phyloP scores from a whole-genome alignment of 345 rosid genomes.

The Eucalyptus pauciflora region DNA sequence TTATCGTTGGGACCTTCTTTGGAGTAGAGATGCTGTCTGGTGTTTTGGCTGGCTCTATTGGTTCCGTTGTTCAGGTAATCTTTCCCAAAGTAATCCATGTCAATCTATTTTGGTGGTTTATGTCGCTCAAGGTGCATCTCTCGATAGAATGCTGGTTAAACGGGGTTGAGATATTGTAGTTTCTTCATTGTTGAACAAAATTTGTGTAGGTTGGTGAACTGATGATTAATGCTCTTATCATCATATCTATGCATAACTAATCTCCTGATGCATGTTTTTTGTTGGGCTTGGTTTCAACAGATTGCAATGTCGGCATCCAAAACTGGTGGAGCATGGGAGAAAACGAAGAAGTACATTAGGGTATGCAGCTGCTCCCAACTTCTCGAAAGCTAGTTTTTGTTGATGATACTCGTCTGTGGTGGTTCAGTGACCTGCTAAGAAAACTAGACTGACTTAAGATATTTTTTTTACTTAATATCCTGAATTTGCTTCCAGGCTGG shows the following conservation, averaged over 20 bases:
- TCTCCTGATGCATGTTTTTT: not conserved
- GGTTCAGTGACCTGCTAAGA: not conserved
- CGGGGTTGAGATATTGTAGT: rapidly evolving
- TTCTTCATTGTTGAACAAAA: not conserved
- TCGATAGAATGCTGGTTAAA: not conserved
- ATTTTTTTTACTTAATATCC: not conserved
- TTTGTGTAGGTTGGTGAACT: not conserved
- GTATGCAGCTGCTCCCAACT: not conserved
- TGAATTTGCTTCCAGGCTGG: not conserved
- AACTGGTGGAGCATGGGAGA: not conserved
- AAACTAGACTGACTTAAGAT: not conserved
- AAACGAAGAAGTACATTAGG: rapidly evolving
- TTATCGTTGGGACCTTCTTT: constrained; percentile 18
- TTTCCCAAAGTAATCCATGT: not conserved
- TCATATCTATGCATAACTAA: too few species aligned
- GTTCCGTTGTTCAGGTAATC: not conserved
- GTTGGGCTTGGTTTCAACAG: not conserved
- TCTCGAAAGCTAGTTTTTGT: not conserved
- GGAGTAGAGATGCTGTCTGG: constrained; percentile 20
- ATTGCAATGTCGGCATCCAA: not conserved
- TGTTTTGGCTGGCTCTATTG: not conserved
- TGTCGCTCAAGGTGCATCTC: not conserved
- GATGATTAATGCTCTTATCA: not conserved
- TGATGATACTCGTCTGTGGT: not conserved
- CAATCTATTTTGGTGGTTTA: not conserved